Base-by-base conservation (phyloP, 2,329 filamentous ascomycete genomes). In the Claviceps humidiphila region DNA sequence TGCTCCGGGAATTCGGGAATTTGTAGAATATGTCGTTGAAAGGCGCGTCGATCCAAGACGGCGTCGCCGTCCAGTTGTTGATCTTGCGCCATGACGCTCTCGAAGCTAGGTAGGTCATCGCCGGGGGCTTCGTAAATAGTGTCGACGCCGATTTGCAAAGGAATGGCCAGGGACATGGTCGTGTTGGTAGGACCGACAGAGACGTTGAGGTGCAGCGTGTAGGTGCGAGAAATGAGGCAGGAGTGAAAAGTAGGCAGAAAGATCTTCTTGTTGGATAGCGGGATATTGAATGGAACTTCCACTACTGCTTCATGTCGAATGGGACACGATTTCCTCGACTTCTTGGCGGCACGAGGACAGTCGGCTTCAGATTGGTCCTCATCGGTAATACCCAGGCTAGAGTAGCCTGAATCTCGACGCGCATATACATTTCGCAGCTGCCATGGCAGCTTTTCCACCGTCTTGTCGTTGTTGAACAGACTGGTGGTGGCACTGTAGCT, bases 231-330 rank as follows among this genome's bases (percentile, higher is more conserved):
- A 40, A 71, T 66, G 61, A 81, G 73, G 66, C 78, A 81, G 8
- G 74, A 75, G 65, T 80, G 75, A 60, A 81, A 81, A 5, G 75
- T 76, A 0, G 78, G 78, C 22, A 80, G 56, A 57, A 80, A 77
- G 8, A 72, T 67, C 61, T 73, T 76, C 59, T 70, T 73, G 63
- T 71, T 73, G 30, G 64, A 61, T 8, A 66, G 62, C 4, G 76
- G 74, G 37, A 81, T 61, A 16, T 64, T 60, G 53, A 81, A 65
- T 1, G 77, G 76, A 1, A 81, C 60, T 43, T 70, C 64, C 9
- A 81, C 56, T 4, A 63, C 63, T 0, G 75, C 62, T 1, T 66
- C 65, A 59, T 77, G 68, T 54, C 62, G 63, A 56, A 71, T 55
- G 1, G 65, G 64, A 13, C 65, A 61, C n/a, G 63, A 55, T 37